Base-by-base conservation (phyloP, 805 yeast species). In the Cyberlindnera subsufficiens region DNA sequence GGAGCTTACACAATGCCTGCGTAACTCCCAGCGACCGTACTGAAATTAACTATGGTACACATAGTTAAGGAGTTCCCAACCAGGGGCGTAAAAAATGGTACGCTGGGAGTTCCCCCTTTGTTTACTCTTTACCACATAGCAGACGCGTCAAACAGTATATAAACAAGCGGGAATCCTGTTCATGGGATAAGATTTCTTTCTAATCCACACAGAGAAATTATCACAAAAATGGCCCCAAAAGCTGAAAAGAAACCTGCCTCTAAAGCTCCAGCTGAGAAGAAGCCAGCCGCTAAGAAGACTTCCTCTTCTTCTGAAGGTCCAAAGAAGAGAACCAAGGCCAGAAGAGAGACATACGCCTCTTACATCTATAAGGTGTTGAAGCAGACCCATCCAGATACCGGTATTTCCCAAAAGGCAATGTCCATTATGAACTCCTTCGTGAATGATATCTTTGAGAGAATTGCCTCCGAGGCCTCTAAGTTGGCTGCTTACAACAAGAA, bases 381-480 rank as follows among this genome's bases (percentile, higher is more conserved):
- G 74, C 97, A 90, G 79, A 90, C 96, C 49, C 97, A 90, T 73
- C 97, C 97, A 71, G 97, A 90, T 71, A 90, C 98, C 51, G 97
- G 97, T 87, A 90, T 90, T 68, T 90, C 97, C 59, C 95, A 89
- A 74, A 86, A 87, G 68, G 96, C 97, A 54, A 90, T 91, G 96
- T 88, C 96, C 54, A 91, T 91, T 69, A 82, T 90, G 91, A 91
- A 91, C 85, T 90, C 96, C 37, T 91, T 91, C 60, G 97, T 91
- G 60, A 90, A 89, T 75, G 97, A 91, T 74, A 88, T 90, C 67
- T 91, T 90, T 67, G 97, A 90, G 78, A 90, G 98, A 79, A 86
- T 91, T 62, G 97, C 97, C 60, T 73, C 91, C 61, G 97, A 90
- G 77, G 96, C 97, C 61, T 90, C 97, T 57, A 91, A 90, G 76